Conservation (phyloP, 345 rosid genomes). For the Cochlearia excelsa region DNA sequence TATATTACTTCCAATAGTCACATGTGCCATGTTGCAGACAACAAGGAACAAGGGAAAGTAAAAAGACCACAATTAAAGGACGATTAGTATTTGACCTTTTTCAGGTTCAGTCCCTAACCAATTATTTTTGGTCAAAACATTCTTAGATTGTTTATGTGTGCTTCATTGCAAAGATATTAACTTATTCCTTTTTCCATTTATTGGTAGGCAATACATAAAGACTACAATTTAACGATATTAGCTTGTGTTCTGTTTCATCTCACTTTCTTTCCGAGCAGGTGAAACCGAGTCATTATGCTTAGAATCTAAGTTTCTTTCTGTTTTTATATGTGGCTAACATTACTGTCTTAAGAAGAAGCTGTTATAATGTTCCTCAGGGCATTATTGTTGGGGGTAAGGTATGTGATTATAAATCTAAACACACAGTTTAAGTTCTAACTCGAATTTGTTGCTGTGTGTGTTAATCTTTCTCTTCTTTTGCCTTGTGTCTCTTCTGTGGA, state of each 20-base stretch:
- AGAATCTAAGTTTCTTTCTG: slow-evolving; percentile 5
- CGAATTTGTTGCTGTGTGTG: no score
- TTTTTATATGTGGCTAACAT: slow-evolving; percentile 15
- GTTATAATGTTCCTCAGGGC: slow-evolving; percentile 93
- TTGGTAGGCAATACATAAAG: slow-evolving; percentile 74
- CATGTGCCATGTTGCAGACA: slow-evolving; percentile 56
- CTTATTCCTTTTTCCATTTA: slow-evolving; percentile 14
- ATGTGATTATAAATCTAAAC: slow-evolving; percentile 28
- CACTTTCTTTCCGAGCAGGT: slow-evolving; percentile 99
- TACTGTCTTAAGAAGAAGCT: slow-evolving; percentile 74
- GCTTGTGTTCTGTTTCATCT: slow-evolving; percentile 90
- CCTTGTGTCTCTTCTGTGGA: no score
- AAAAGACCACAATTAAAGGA: slow-evolving; percentile 93
- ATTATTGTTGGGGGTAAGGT: slow-evolving; percentile 96
- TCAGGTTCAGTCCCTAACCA: slow-evolving; percentile 57
- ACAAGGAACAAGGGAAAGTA: slow-evolving; percentile 87
- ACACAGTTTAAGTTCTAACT: no score
- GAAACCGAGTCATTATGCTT: slow-evolving; percentile 22
- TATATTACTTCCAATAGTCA: slow-evolving; percentile 18
- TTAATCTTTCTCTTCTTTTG: no score
- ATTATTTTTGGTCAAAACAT: slow-evolving; percentile 23
- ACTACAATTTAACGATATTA: slow-evolving; percentile 89
- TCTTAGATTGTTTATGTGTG: slow-evolving; percentile 15
- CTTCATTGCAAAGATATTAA: slow-evolving; percentile 14
- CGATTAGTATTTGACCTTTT: slow-evolving; percentile 95